phyloP scores from a whole-genome alignment of 2,329 filamentous ascomycete genomes.

The Sclerotinia sclerotiorum region DNA sequence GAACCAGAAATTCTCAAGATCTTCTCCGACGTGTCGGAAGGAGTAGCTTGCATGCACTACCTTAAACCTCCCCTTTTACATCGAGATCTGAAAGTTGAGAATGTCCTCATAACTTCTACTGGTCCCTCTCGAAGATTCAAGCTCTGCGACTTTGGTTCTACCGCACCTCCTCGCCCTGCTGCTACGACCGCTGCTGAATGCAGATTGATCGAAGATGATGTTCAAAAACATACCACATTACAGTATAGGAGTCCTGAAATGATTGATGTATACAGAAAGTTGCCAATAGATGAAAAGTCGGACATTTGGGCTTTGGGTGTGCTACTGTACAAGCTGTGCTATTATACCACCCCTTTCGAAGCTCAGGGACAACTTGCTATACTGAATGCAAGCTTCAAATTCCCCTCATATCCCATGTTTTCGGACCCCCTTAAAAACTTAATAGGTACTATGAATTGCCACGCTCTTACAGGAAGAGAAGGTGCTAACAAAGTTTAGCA shows the following conservation, averaged over 20 bases:
- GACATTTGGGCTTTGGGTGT: conserved; percentile 97
- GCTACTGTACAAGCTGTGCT: conserved; percentile 94
- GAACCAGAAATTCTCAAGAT: conserved; percentile 98
- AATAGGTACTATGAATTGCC: conserved; percentile 63
- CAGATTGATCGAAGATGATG: conserved; percentile 89
- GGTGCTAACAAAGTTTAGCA: conserved; percentile 49
- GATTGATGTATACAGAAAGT: conserved; percentile 96
- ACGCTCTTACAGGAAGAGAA: background rate
- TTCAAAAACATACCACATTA: conserved; percentile 94
- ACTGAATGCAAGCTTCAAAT: conserved; percentile 91
- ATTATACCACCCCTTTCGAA: conserved; percentile 98
- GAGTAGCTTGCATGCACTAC: conserved; percentile 98
- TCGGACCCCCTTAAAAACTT: conserved; percentile 86
- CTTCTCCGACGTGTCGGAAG: conserved; percentile 93
- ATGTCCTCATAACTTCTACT: conserved; percentile 74
- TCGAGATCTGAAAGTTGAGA: conserved; percentile 95
- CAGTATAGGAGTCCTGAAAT: conserved; percentile 98
- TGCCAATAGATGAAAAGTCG: conserved; percentile 96
- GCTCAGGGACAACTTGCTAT: conserved; percentile 97
- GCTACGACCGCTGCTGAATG: conserved; percentile 87
- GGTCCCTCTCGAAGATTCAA: conserved; percentile 78
- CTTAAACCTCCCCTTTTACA: conserved; percentile 90
- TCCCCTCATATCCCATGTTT: conserved; percentile 82
- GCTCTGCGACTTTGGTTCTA: conserved; percentile 95
- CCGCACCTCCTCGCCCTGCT: conserved; percentile 78